Base-by-base conservation (phyloP, 192 early-diverging fungal genomes). In the Backusella tuberculispora region DNA sequence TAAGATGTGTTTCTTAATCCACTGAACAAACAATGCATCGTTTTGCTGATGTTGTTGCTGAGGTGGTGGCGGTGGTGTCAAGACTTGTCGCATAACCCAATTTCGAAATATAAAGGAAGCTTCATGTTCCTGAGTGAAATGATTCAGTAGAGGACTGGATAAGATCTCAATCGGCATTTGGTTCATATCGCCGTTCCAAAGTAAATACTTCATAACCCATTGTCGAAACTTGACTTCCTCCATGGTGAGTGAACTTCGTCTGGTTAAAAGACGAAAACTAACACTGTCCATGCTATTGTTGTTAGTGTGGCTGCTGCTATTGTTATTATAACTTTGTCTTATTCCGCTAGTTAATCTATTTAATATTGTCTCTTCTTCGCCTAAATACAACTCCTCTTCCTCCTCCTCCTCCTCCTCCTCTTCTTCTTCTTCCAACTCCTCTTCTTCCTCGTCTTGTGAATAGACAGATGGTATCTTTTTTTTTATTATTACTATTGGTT, bases 1-100 rank as follows among this genome's bases (percentile, higher is more conserved):
- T n/a, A 60, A 60, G 21, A 60, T 60, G 53, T 60, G 53, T 60
- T 60, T 60, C 9, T 60, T 60, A 24, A 60, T 60, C 53, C 53
- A 60, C 26, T 60, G 53, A 0, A 60, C 53, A 60, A 60, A 60
- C 29, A 34, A 34, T 34, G 2, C 29, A 34, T 34, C 29, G 29
- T 34, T 34, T 34, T 34, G 29, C 29, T 34, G 29, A 2, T 34
- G 29, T 2, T 34, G 29, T 2, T 34, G 29, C 29, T 26, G 53
- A 8, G 21, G 9, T 60, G 53, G 53, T 1, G 12, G 50, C 50
- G 19, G 50, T 60, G 10, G 53, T 26, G 24, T 3, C 10, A 26
- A n/a, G 9, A 60, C 53, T 60, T 60, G 53, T 4, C 21, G 53
- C 53, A 60, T 60, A 60, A 60, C 53, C 53, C 53, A 60, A 60